A percentile compares a stretch with the other conserved stretches of the same genome.
Conservation (phyloP, 1,284 basidiomycete species). For the Malassezia furfur region DNA sequence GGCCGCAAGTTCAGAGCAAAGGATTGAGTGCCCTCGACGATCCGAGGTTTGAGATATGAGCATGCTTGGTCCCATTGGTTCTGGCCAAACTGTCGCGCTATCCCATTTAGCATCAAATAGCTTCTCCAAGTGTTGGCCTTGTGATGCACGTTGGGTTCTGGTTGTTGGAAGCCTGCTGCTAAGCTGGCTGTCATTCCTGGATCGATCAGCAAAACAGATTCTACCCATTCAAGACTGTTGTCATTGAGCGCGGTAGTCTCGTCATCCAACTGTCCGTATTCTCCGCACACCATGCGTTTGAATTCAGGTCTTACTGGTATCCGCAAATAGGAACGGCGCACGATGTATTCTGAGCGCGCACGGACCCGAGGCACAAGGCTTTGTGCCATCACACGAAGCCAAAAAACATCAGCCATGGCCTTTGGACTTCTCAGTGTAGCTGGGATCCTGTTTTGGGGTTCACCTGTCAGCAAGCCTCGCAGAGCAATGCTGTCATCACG, state of each 20-base stretch:
- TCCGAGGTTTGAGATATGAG: not conserved
- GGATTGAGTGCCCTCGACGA: not conserved
- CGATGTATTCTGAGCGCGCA: not conserved
- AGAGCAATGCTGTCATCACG: not conserved
- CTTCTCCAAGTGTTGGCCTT: too few relatives aligned
- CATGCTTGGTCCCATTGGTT: not conserved
- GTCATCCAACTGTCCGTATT: too few relatives aligned
- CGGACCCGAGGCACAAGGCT: not conserved
- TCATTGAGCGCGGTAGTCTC: not conserved
- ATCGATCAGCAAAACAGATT: not conserved
- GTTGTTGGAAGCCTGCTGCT: not conserved
- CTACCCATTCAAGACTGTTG: conserved; percentile 2
- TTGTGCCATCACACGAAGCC: not conserved
- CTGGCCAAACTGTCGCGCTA: not conserved
- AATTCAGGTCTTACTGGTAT: conserved; percentile 3
- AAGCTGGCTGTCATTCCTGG: not conserved
- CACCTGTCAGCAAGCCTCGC: not conserved
- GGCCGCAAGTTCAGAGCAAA: not conserved
- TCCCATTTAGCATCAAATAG: not conserved
- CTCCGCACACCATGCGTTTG: not conserved
- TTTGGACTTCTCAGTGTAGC: not conserved
- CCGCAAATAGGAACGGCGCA: conserved; percentile 8
- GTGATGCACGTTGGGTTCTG: too few relatives aligned
- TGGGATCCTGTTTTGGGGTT: not conserved
- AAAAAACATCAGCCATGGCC: not conserved